Base-by-base conservation (phyloP, 768 basidiomycete species). In the Podaxis carcinomalis region DNA sequence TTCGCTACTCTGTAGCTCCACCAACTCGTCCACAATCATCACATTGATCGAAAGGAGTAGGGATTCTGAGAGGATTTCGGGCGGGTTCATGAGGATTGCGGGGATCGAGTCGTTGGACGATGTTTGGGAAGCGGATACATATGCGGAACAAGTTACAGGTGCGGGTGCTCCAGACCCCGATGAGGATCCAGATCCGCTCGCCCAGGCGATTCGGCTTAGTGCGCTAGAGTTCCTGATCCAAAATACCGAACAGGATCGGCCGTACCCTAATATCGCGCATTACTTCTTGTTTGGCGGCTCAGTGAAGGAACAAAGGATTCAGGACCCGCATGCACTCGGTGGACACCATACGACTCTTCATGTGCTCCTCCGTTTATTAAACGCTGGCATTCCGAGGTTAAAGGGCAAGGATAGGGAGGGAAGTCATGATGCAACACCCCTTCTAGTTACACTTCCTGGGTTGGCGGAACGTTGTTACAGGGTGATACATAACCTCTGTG, bases 391-490 rank as follows among this genome's bases (percentile, higher is more conserved):
- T 11, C 88, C 91, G 5, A 76, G 83, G 42, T 68, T 83, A 40
- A 82, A 78, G 32, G 73, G 74, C 74, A 78, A 68, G 73, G 75
- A 61, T 77, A 79, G 67, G 76, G 77, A 59, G 65, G 71, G 42
- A 72, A 74, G 14, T 67, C 68, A 10, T 61, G 68, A 60, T 47
- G 68, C 70, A 21, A 77, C 79, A 1, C 87, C 91, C 0, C 75
- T 92, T 21, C 88, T 89, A 70, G 70, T 77, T 19, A 75, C 77
- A 19, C 78, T 90, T 36, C 96, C 95, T 0, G 81, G 80, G 2
- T 76, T 97, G 27, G 94, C 95, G 2, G 94, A 95, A 69, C 86
- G 88, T 57, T 90, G 87, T 68, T 95, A 95, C 68, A 84, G 83
- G 37, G 80, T 97, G 52, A 75, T 98, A 19, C 82, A 91, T 69